Evolutionary conservation across 1,284 basidiomycete genomes (phyloP), one percentile per base, ranked within the genome.

Genomic region (Leccinum fallax): DNA sequence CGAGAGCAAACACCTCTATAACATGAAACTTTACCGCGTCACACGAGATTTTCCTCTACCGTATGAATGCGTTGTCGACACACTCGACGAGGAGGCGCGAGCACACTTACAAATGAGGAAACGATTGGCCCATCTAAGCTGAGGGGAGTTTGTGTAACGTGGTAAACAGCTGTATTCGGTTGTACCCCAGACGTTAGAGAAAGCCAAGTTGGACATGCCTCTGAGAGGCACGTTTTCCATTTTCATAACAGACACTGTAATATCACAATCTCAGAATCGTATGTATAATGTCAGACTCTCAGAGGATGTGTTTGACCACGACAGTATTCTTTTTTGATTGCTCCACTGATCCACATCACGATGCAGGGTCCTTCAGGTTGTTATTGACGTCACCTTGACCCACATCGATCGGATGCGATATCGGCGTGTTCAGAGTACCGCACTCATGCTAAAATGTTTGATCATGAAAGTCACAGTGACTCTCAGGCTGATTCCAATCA

Each of bases 1-100:
- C 61, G 94, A 95, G 75, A 94, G 92, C 79, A 93, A 95, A 75
- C 93, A 95, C 64, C 76, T 94, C 48, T 88, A 89, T 76, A 93
- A 93, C 72, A 82, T 89, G 73, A 90, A 92, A 79, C 87, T 90
- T 70, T 92, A 91, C 71, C 90, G 92, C 19, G 85, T 89, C 38
- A 90, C 88, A 5, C 79, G 86, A 38, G 92, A 94, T 68, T 83
- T 92, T 6, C 89, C 90, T 2, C 74, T 94, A 48, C 92, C 92
- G 4, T 93, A 94, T 32, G 52, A 53, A n/a, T n/a, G 30, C 73
- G 72, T 80, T 1, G 78, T 90, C 62, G 84, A 87, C 46, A 9
- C 46, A 26, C 32, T 43, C 43, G 57, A 62, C 21, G 66, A 62
- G 7, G 65, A 63, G 8, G 51, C 21, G 10, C 54, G 34, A 11